phyloP scores from a whole-genome alignment of 495 filamentous ascomycete genomes.

The Melanomma pulvis-pyrius region DNA sequence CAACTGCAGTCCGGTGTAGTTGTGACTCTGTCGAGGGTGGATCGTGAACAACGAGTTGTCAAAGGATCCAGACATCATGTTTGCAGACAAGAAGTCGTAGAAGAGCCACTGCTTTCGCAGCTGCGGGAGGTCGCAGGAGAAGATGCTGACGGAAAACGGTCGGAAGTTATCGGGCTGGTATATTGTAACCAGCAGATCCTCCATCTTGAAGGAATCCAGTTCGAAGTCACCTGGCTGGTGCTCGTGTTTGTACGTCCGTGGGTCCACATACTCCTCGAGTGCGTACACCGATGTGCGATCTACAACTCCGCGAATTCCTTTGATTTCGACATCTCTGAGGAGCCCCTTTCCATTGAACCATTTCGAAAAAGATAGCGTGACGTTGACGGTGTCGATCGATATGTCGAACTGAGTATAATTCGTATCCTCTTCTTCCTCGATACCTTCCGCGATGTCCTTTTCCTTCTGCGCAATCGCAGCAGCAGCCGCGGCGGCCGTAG shows the following conservation, averaged over 20 bases:
- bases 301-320: conserved; percentile 93
- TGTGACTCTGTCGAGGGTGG: conserved; percentile 87
- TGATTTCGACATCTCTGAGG: conserved; percentile 87
- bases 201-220: conserved; percentile 92
- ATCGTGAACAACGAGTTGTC: conserved; percentile 97
- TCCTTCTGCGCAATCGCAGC: conserved; percentile 68
- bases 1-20: conserved; percentile 61
- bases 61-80: conserved; percentile 92
- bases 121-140: conserved; percentile 89
- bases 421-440: conserved; percentile 75
- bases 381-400: conserved; percentile 92
- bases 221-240: conserved; percentile 94
- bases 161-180: conserved; percentile 89
- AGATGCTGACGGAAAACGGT: conserved; percentile 93
- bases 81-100: conserved; percentile 94
- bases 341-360: conserved; percentile 98
- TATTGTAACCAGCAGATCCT: conserved; percentile 87
- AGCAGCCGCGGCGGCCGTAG: conserved; percentile 69
- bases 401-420: conserved; percentile 98
- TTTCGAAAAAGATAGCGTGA: conserved; percentile 94
- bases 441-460: conserved; percentile 48
- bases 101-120: conserved; percentile 95
- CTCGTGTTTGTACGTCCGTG: conserved; percentile 81
- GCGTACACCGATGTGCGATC: conserved; percentile 82
- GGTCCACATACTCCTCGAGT: conserved; percentile 71